A percentile compares a stretch with the other conserved stretches of the same genome.
phyloP scores from a whole-genome alignment of 2,329 filamentous ascomycete species.

The Eutypa lata region DNA sequence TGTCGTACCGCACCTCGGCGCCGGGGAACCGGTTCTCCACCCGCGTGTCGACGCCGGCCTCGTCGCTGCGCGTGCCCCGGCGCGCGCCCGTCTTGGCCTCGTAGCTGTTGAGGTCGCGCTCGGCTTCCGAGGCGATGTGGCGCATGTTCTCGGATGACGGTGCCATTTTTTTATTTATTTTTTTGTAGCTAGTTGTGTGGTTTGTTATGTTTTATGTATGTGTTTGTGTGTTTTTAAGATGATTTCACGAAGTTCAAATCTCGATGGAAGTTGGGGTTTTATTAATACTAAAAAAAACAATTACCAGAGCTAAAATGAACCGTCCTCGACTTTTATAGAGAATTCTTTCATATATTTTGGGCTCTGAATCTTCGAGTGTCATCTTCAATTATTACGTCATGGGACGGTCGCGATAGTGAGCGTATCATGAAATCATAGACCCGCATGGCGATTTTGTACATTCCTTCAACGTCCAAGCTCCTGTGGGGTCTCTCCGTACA shows the following conservation, averaged over 20 bases:
- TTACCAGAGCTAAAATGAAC: no score
- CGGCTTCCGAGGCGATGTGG: conserved; percentile 42
- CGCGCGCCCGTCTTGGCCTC: conserved; percentile 44
- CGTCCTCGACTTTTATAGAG: no score
- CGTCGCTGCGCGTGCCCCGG: conserved; percentile 35
- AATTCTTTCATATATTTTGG: background rate
- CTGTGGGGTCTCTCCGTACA: no score
- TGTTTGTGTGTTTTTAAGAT: background rate
- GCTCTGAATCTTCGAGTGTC: no score
- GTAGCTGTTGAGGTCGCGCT: conserved; percentile 46
- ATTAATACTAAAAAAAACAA: no score
- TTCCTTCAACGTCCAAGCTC: background rate
- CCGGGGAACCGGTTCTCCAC: conserved; percentile 43
- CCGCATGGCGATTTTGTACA: background rate
- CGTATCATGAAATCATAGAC: background rate
- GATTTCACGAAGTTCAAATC: no score
- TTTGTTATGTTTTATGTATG: background rate
- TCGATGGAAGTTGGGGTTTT: no score
- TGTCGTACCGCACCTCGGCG: conserved; percentile 35
- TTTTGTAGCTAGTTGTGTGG: background rate
- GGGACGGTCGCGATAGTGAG: background rate
- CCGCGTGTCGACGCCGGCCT: conserved; percentile 39
- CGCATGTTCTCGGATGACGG: conserved; percentile 33
- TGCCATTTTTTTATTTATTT: conserved; percentile 24
- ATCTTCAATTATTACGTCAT: background rate